Evolutionary conservation across 768 basidiomycete genomes (phyloP).

Genomic region (Serendipita indica): DNA sequence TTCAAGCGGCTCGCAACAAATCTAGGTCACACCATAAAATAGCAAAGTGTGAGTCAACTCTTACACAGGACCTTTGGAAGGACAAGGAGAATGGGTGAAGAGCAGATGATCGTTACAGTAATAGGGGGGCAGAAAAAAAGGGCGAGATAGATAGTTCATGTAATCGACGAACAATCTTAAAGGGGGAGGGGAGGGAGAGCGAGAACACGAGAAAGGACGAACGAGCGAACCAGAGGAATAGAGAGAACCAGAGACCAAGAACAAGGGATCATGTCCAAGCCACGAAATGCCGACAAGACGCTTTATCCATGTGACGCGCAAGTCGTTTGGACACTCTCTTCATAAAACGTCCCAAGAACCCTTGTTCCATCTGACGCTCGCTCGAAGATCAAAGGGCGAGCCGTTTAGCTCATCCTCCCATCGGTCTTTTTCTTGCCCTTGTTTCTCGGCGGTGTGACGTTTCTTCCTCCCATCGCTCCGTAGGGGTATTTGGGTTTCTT

Average conservation of each 20-base stretch:
- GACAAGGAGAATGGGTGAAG: neutral
- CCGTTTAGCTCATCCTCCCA: slow-evolving; percentile 6
- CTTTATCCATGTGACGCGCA: neutral
- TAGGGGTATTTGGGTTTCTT: slow-evolving; percentile 68
- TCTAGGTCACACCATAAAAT: too few relatives aligned
- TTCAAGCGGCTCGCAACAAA: too few relatives aligned
- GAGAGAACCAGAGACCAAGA: neutral
- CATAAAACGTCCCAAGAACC: neutral
- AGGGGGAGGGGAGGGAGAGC: neutral
- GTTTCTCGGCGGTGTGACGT: slow-evolving; percentile 14
- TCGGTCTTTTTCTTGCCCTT: slow-evolving; percentile 2
- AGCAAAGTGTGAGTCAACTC: too few relatives aligned
- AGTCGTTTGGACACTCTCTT: neutral
- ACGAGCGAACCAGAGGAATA: neutral
- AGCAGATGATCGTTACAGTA: slow-evolving; percentile 1
- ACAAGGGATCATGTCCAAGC: neutral
- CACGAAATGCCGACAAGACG: neutral
- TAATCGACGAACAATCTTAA: neutral
- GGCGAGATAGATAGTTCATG: neutral
- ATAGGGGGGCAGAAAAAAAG: neutral
- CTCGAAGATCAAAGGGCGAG: neutral
- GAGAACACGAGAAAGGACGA: neutral
- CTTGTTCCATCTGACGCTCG: neutral
- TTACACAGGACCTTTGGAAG: neutral
- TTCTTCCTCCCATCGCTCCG: neutral